These are phyloP conservation scores for Athelia sp. DNA, from an alignment of 1,284 basidiomycete species.

Conservation along the genomic window DNA sequence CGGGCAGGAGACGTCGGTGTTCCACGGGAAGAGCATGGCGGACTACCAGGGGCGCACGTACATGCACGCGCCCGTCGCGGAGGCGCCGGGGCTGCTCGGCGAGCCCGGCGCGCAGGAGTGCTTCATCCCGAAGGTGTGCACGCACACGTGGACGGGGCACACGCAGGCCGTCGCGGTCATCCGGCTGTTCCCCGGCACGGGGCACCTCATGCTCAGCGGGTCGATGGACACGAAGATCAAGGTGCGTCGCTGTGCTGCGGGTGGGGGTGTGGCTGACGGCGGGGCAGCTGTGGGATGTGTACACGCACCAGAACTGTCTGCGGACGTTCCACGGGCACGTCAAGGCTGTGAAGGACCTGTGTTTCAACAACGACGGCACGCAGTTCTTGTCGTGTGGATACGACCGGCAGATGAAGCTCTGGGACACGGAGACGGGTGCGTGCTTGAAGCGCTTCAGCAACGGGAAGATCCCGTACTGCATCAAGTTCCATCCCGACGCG, in stretches of 20 bases:
- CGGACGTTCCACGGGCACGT: conserved; percentile 97
- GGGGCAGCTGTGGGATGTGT: conserved; percentile 92
- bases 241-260: conserved; percentile 40
- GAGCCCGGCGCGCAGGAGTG: conserved; percentile 86
- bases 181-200: conserved; percentile 87
- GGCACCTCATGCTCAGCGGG: conserved; percentile 89
- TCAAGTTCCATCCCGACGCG: conserved; percentile 93
- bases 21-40: conserved; percentile 95
- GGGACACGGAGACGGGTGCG: conserved; percentile 98
- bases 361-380: conserved; percentile 90
- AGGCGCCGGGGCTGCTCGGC: conserved; percentile 73
- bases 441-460: conserved; percentile 95
- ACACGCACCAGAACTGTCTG: conserved; percentile 93
- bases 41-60: conserved; percentile 99
- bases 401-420: conserved; percentile 96
- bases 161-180: conserved; percentile 95
- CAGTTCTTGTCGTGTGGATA: conserved; percentile 92
- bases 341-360: conserved; percentile 94
- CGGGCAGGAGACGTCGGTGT: conserved; percentile 88
- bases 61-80: conserved; percentile 87
- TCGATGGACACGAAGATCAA: conserved; percentile 99
- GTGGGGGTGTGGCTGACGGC: conserved; percentile 7
- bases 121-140: conserved; percentile 92
- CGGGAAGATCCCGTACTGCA: conserved; percentile 93
- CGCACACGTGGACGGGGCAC: conserved; percentile 98